Base-by-base conservation (phyloP, 176 grass and related monocot genomes). In the Aegilops sharonensis region DNA sequence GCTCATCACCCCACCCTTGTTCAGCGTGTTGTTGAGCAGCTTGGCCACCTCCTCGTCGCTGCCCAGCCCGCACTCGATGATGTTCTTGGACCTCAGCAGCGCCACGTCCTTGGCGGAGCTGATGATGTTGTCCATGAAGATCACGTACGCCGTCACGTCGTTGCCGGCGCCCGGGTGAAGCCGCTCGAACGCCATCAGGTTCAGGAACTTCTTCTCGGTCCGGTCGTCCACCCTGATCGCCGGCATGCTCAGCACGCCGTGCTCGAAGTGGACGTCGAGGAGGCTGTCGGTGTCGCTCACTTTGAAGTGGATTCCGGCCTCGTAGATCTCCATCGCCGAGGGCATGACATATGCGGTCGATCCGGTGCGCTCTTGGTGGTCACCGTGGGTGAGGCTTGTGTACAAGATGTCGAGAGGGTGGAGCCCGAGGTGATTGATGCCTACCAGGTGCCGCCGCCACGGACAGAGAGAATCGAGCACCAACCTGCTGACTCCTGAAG, bases 121-220 rank as follows among this genome's bases (percentile, higher is more conserved):
- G 60, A 92, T 91, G 32, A 94, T 89, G 13, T 85, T 72, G 66
- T 92, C 94, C 92, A 97, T 87, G 81, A 97, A 97, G 35, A 68
- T 56, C 3, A 91, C 77, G 14, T 91, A 97, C 2, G 73, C 74
- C 0, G 83, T 87, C 21, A 94, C 77, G 5, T 91, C 80, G n/a
- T 73, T 86, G 4, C 84, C 88, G 1, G 86, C 86, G 3, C 54
- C 60, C 0, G 63, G 31, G 27, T 91, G 83, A 4, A 94, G 88
- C 5, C 77, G 29, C 80, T 97, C 92, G 3, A 90, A 97, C 1
- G 88, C 92, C 88, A 89, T 87, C 23, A 97, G 15, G 34, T 97
- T 94, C 29, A 97, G 91, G 36, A 88, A 87, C 65, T 77, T 71
- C 30, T 67, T 88, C 79, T 89, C 92, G 0, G 90, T 85, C 2